These are phyloP conservation scores for Hawksworthiomyces lignivorus DNA, from an alignment of 2,329 filamentous ascomycete species.

Conservation along the genomic window DNA sequence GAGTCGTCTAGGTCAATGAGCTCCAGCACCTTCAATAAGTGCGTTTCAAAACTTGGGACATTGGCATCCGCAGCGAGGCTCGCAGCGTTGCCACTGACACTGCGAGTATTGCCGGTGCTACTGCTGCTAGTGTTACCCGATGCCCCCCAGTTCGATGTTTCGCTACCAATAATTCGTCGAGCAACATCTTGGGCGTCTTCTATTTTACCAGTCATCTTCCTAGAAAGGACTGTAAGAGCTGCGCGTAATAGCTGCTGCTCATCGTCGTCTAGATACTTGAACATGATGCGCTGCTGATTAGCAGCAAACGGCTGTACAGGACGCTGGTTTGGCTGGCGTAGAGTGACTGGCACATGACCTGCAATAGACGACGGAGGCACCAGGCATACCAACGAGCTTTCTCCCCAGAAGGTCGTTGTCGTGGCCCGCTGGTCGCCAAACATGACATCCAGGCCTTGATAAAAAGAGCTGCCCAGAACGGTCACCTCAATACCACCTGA, in stretches of 20 bases:
- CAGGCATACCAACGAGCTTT: conserved; percentile 71
- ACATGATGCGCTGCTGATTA: conserved; percentile 40
- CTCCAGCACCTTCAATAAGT: conserved; percentile 67
- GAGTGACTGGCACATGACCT: conserved; percentile 63
- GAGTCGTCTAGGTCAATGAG: conserved; percentile 72
- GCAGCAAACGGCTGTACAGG: conserved; percentile 25
- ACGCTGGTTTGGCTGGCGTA: conserved; percentile 44
- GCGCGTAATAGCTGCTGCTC: conserved; percentile 62
- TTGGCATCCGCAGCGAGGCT: conserved; percentile 17
- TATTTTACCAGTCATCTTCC: conserved; percentile 56
- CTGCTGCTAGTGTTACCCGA: conserved; percentile 32
- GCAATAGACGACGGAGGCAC: conserved; percentile 62
- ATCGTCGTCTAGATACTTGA: conserved; percentile 68
- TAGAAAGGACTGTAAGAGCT: conserved; percentile 51
- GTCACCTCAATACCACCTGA: conserved; percentile 83
- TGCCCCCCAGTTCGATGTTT: conserved; percentile 39
- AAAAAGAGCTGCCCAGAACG: conserved; percentile 72
- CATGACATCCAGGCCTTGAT: conserved; percentile 68
- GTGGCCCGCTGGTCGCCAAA: conserved; percentile 63
- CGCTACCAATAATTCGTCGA: conserved; percentile 47
- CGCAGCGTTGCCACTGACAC: conserved; percentile 31
- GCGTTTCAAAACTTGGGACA: conserved; percentile 52
- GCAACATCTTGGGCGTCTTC: conserved; percentile 56
- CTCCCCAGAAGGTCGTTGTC: conserved; percentile 73
- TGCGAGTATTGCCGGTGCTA: conserved; percentile 29